Percentiles rank a stretch among this genome's conserved stretches.
These are phyloP conservation scores for Nemania sp. DNA, from an alignment of 2,329 filamentous ascomycete species.

Conservation along the genomic window DNA sequence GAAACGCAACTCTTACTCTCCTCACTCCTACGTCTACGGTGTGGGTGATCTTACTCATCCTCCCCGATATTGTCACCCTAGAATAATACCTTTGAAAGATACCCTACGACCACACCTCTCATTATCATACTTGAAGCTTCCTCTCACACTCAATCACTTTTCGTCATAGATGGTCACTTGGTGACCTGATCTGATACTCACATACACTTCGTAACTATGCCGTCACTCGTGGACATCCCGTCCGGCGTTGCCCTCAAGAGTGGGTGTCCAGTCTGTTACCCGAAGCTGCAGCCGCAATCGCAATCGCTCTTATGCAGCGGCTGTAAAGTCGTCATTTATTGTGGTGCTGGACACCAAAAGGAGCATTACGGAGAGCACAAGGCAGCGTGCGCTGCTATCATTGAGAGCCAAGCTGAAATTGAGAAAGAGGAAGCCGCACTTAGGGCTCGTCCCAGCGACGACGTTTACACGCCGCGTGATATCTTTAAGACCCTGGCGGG, in stretches of 20 bases:
- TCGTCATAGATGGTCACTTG: slow-evolving; percentile 7
- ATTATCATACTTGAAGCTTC: slow-evolving; percentile 1
- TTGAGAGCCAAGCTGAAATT: slow-evolving; percentile 22
- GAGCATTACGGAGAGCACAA: slow-evolving; percentile 33
- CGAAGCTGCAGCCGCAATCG: slow-evolving; percentile 4
- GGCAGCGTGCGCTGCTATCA: slow-evolving; percentile 30
- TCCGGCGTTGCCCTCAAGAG: slow-evolving; percentile 12
- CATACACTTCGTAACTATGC: slow-evolving; percentile 7
- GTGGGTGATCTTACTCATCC: no score
- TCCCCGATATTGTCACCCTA: no score
- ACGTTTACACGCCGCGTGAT: slow-evolving; percentile 13
- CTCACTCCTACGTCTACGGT: no score
- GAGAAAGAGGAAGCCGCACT: slow-evolving; percentile 32
- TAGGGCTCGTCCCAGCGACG: slow-evolving; percentile 18
- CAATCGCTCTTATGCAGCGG: slow-evolving; percentile 29
- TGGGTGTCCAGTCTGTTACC: slow-evolving; percentile 21
- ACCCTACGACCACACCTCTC: slow-evolving; percentile 3
- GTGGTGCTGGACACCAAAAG: slow-evolving; percentile 31
- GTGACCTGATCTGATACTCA: slow-evolving; percentile 6
- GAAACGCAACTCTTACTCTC: no score
- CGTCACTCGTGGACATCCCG: slow-evolving; percentile 3
- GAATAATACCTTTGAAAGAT: slow-evolving; percentile 5
- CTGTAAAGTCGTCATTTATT: slow-evolving; percentile 37
- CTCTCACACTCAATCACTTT: slow-evolving; percentile 5
- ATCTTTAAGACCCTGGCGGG: slow-evolving; percentile 40